phyloP scores from a whole-genome alignment of 768 basidiomycete species.

The Podaxis sp. region DNA sequence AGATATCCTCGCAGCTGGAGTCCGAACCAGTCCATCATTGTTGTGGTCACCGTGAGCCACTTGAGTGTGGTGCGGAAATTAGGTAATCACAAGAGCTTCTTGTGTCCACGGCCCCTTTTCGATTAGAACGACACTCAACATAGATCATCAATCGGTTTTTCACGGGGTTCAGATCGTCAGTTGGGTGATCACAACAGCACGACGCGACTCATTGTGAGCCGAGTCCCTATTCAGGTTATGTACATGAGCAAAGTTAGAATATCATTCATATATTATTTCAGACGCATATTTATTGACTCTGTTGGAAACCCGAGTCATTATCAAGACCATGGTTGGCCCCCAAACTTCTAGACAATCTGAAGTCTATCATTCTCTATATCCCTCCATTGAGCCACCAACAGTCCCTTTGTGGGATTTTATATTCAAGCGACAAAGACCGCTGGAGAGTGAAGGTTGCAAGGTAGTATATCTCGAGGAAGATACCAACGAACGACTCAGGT shows the following conservation, averaged over 20 bases:
- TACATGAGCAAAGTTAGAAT: neutral
- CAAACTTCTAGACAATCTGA: neutral
- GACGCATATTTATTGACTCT: neutral
- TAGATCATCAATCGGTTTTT: no score
- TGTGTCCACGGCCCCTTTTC: no score
- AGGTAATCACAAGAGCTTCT: no score
- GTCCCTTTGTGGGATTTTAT: conserved; percentile 4
- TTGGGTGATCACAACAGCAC: neutral
- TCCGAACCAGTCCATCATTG: no score
- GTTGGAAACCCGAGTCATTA: neutral
- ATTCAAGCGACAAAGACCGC: neutral
- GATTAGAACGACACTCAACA: no score
- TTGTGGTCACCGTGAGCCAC: no score
- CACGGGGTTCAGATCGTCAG: neutral
- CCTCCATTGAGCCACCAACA: neutral
- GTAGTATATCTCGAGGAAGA: conserved; percentile 4
- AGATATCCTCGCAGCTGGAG: neutral
- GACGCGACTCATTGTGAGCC: neutral
- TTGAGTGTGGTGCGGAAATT: no score
- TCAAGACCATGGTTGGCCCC: neutral
- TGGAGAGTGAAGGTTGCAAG: neutral
- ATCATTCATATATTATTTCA: neutral
- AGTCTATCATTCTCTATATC: neutral
- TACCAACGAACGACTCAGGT: neutral
- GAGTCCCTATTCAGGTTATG: neutral